Conservation (phyloP, 2,329 filamentous ascomycete species). For the Botrytis aclada region DNA sequence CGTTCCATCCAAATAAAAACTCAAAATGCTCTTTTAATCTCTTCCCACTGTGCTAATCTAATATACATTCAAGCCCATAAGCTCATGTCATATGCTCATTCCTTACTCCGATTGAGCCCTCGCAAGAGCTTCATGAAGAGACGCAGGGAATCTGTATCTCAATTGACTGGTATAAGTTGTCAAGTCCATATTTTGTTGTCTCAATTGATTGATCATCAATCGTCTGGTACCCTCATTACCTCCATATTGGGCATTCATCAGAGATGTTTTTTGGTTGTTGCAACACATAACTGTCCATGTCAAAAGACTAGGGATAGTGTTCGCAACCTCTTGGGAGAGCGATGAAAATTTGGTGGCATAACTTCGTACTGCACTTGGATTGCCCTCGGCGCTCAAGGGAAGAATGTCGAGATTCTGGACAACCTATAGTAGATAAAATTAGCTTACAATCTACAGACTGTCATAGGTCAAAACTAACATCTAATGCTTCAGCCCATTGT, state of each 20-base stretch:
- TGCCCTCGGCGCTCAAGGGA: constrained; percentile 70
- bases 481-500: constrained; percentile 59
- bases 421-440: constrained; percentile 48
- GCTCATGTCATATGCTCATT: neutral
- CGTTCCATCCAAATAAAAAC: constrained; percentile 11
- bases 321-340: constrained; percentile 75
- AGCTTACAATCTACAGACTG: constrained; percentile 23
- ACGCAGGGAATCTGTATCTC: constrained; percentile 81
- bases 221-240: constrained; percentile 63
- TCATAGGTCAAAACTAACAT: constrained; percentile 51
- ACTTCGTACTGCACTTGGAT: constrained; percentile 74
- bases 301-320: constrained; percentile 85
- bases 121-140: constrained; percentile 84
- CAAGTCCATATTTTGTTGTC: constrained; percentile 80
- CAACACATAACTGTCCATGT: constrained; percentile 93
- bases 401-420: constrained; percentile 76
- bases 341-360: constrained; percentile 77
- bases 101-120: constrained; percentile 50
- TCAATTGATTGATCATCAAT: constrained; percentile 66
- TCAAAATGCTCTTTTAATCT: constrained; percentile 7
- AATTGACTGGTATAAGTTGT: constrained; percentile 94
- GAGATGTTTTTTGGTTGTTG: constrained; percentile 69
- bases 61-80: constrained; percentile 9
- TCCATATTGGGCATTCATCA: constrained; percentile 70
- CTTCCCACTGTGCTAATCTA: neutral